These are phyloP conservation scores for Boletus patriciae DNA, from an alignment of 768 basidiomycete species.

Conservation along the genomic window DNA sequence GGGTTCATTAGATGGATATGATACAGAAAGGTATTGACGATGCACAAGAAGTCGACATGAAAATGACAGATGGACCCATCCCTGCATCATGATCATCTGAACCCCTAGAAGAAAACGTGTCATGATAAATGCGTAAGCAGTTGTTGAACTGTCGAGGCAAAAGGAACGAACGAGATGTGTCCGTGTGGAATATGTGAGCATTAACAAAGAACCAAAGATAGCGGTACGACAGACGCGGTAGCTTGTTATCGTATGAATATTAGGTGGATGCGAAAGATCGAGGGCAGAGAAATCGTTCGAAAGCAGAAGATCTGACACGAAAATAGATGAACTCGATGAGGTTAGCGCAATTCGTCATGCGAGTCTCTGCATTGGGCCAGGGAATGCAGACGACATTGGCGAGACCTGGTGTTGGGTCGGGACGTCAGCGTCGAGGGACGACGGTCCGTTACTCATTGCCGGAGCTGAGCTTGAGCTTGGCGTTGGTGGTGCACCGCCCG, in stretches of 20 bases:
- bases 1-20: conserved; percentile 18
- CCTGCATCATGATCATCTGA: conserved; percentile 11
- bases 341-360: conserved; percentile 18
- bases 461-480: conserved; percentile 48
- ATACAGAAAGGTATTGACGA: conserved; percentile 23
- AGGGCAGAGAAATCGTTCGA: conserved; percentile 14
- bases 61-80: conserved; percentile 15
- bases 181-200: conserved; percentile 26
- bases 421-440: conserved; percentile 41
- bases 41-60: conserved; percentile 18
- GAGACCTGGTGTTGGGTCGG: conserved; percentile 54
- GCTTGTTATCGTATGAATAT: conserved; percentile 22
- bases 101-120: conserved; percentile 13
- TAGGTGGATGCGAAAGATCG: conserved; percentile 24
- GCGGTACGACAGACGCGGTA: conserved; percentile 19
- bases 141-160: conserved; percentile 10
- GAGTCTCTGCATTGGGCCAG: conserved; percentile 33
- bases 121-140: conserved; percentile 19
- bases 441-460: conserved; percentile 29
- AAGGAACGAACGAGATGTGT: conserved; percentile 15
- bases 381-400: conserved; percentile 85
- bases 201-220: conserved; percentile 30
- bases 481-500: conserved; percentile 44
- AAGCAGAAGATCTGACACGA: conserved; percentile 11
- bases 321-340: conserved; percentile 25